Evolutionary conservation across 2,329 filamentous ascomycete genomes (phyloP).

Genomic region (Penicillium sp.): DNA sequence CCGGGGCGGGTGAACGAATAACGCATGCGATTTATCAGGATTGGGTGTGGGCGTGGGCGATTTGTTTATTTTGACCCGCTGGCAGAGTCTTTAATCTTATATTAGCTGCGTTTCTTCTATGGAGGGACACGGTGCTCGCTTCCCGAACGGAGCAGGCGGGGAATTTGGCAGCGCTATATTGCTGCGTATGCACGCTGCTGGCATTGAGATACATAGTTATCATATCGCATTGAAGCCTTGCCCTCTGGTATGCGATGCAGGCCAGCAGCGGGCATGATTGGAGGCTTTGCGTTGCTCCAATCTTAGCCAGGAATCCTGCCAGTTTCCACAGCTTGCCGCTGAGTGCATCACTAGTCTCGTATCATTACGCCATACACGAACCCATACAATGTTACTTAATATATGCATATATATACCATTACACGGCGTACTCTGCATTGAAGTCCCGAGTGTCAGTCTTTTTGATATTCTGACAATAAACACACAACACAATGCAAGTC

Average conservation of each 20-base stretch:
- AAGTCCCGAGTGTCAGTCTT: too few relatives aligned
- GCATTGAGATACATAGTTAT: neutral
- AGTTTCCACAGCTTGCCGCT: neutral
- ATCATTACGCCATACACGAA: too few relatives aligned
- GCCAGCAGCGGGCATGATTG: neutral
- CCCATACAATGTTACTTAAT: too few relatives aligned
- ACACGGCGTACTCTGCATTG: too few relatives aligned
- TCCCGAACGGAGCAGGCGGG: conserved; percentile 5
- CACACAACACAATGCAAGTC: too few relatives aligned
- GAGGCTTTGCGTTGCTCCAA: neutral
- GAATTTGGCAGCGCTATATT: neutral
- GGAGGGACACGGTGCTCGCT: conserved; percentile 9
- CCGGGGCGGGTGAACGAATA: neutral
- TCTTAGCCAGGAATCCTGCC: neutral
- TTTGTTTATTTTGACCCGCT: conserved; percentile 36
- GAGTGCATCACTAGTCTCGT: neutral
- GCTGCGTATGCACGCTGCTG: neutral
- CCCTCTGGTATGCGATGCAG: neutral
- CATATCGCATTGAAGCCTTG: neutral
- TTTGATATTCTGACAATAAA: too few relatives aligned
- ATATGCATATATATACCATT: too few relatives aligned
- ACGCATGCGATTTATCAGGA: neutral
- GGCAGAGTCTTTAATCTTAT: neutral
- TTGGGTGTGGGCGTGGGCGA: conserved; percentile 14
- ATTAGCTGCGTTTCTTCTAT: too few relatives aligned